Evolutionary conservation across 208 protist species (phyloP), one percentile per base, ranked within the genome.

Genomic region (Lotmaria passim): DNA sequence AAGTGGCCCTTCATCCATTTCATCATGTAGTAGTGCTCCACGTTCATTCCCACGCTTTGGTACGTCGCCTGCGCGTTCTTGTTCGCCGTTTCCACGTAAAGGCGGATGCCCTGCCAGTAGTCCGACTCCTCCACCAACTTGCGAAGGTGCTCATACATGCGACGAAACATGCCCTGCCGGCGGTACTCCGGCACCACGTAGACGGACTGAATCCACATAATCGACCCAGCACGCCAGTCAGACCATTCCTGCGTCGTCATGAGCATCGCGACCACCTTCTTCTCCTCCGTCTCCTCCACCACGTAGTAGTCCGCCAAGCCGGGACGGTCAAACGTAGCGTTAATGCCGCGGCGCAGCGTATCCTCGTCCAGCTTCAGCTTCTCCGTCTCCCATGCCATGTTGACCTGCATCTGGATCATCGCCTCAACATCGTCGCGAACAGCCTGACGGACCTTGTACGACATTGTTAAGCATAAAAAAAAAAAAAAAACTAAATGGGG

Each of bases 241-340:
- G 86, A 89, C 86, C 86, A 92, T 72, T 92, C 86, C 47, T 87
- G 69, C 28, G 86, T 89, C 5, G 74, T 79, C 81, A 89, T 89
- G 53, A 89, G 66, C 81, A 89, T 89, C 46, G 67, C 81, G 26
- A 81, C 83, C 21, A 92, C 51, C 10, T 34, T 39, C 17, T 55
- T 50, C 34, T 59, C 30, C 28, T 60, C 63, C 31, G 48, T 66
- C 48, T 85, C 80, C 64, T 87, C 77, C 11, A 71, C 83, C 11
- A 89, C 82, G 66, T 83, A 84, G 68, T 80, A 87, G 50, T 67
- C 55, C 0, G 79, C 83, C 15, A 79, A 51, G 46, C 79, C 78
- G n/a, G 69, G 55, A 28, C 59, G 48, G 0, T 83, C 73, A 51
- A 89, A 87, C 0, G 82, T 76, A 1, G 67, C 10, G 4, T 44